Evolutionary conservation across 106 monocot species (phyloP).

Genomic region (Dendrobium nobile): DNA sequence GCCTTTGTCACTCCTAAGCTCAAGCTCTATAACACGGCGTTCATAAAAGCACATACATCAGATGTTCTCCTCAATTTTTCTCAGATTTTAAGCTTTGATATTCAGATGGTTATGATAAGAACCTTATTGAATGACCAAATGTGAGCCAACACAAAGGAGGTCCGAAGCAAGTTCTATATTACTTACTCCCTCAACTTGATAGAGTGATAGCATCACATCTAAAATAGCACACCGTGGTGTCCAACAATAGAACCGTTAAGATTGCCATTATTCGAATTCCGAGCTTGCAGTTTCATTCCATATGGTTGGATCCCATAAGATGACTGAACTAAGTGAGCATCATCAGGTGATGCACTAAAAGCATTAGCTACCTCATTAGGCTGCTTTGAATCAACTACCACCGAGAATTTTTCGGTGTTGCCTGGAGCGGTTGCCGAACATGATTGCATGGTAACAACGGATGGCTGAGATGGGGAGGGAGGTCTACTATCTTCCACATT

Average conservation of each 20-base stretch:
- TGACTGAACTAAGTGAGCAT: constrained; percentile 16
- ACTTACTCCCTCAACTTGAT: background rate
- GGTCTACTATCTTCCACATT: constrained; percentile 37
- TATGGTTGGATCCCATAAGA: constrained; percentile 23
- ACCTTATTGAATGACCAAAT: background rate
- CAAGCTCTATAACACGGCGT: background rate
- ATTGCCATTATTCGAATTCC: constrained; percentile 11
- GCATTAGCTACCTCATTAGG: constrained; percentile 14
- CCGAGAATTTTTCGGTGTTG: constrained; percentile 15
- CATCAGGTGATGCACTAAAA: constrained; percentile 5
- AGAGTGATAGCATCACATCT: background rate
- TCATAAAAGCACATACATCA: constrained; percentile 1
- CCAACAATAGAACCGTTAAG: constrained; percentile 12
- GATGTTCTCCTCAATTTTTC: background rate
- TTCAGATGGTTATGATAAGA: background rate
- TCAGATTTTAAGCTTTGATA: too few relatives aligned
- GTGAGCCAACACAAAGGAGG: background rate
- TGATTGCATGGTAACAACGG: constrained; percentile 19
- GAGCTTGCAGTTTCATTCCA: constrained; percentile 22
- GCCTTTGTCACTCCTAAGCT: background rate
- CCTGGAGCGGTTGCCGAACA: constrained; percentile 11
- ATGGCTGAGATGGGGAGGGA: constrained; percentile 34
- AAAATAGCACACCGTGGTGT: constrained; percentile 9
- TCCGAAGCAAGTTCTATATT: background rate
- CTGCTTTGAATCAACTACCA: constrained; percentile 24